Base-by-base conservation (phyloP, 2,329 filamentous ascomycete species). In the Alternaria alternata region DNA sequence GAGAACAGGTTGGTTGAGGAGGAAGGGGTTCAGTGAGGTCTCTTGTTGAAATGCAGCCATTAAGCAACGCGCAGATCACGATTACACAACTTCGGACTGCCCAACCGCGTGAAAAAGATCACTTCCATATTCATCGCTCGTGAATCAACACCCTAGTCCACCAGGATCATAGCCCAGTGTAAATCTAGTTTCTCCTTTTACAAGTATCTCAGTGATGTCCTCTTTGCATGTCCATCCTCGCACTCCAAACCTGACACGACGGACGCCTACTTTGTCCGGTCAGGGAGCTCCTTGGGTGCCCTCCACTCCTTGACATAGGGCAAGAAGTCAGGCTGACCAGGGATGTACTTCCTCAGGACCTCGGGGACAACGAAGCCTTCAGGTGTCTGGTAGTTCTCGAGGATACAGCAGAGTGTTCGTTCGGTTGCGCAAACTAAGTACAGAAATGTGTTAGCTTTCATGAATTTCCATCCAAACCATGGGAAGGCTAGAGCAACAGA, bases 311-410 rank as follows among this genome's bases (percentile, higher is more conserved):
- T 95, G 54, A 89, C 88, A 76, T 91, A 99, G 2, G 92, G 91
- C 63, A 99, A 85, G 80, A 97, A 97, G 51, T 94, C 93, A 1
- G 93, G 93, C 41, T 92, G 85, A 34, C 94, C 94, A 2, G 94
- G 93, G 52, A 98, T 90, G 79, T 96, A 98, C 81, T 78, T 79
- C 53, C 69, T 61, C 54, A 78, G 64, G 16, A 78, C 75, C 59
- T 77, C 65, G 4, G 76, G 77, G 4, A 79, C 77, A 18, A 62
- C 69, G 66, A 75, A 70, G 78, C 86, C 90, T 68, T 94, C 91
- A 74, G 93, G 89, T 0, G 90, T 95, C 83, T 99, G 95, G 81
- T 94, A 98, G 82, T 98, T 99, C 82, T 99, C 95, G 39, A 99
- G 86, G 43, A 99, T 85, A 78, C 94, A 97, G 85, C 95, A 98